Evolutionary conservation across 768 basidiomycete species (phyloP).

Genomic region (Boletus fagicola): DNA sequence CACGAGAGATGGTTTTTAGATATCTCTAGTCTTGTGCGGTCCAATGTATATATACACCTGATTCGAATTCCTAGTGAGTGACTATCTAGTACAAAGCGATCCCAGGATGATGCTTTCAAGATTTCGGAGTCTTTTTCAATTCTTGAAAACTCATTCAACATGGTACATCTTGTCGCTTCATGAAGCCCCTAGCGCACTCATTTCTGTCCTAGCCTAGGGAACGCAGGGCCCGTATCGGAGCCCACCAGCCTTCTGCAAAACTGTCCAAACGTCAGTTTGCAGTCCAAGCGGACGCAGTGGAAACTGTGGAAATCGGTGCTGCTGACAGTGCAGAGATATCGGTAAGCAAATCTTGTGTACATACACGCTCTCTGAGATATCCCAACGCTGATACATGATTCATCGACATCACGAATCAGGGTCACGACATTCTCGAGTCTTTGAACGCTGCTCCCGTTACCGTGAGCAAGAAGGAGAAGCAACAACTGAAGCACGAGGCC

Average conservation of each 20-base stretch:
- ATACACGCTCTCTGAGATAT: neutral
- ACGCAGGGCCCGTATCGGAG: constrained; percentile 41
- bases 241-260: constrained; percentile 53
- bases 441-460: constrained; percentile 28
- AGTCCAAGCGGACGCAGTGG: constrained; percentile 46
- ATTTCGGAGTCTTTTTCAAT: neutral
- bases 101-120: too few relatives aligned
- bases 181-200: constrained; percentile 8
- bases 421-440: constrained; percentile 42
- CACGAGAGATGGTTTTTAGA: neutral
- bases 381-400: neutral
- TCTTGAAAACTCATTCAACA: neutral
- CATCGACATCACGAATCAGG: constrained; percentile 37
- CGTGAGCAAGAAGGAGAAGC: constrained; percentile 66
- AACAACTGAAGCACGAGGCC: constrained; percentile 60
- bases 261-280: constrained; percentile 49
- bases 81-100: neutral
- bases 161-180: constrained; percentile 19
- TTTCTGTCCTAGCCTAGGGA: constrained; percentile 30
- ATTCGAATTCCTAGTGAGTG: neutral
- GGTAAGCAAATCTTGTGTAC: constrained; percentile 32
- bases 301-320: constrained; percentile 47
- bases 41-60: neutral
- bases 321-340: constrained; percentile 34
- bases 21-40: neutral